Evolutionary conservation across 495 filamentous ascomycete genomes (phyloP).

Genomic region (Trypethelium eluteriae): DNA sequence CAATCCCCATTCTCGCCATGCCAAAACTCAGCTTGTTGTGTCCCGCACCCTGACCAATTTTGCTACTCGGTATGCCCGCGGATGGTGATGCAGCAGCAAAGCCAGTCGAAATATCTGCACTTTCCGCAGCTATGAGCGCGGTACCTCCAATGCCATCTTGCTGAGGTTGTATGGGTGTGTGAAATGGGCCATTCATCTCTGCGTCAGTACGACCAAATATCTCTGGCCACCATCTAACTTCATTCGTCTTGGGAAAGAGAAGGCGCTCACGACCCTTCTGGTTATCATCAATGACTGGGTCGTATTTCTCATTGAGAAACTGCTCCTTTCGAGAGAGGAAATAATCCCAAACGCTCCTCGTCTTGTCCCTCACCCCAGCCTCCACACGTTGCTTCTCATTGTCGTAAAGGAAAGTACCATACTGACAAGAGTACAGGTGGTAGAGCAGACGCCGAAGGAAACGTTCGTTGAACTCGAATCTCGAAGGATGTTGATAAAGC

Average conservation of each 20-base stretch:
- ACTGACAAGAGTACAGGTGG: conserved; percentile 93
- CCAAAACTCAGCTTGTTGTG: conserved; percentile 14
- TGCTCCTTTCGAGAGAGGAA: conserved; percentile 71
- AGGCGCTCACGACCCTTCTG: conserved; percentile 72
- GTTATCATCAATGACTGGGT: conserved; percentile 65
- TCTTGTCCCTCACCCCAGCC: conserved; percentile 59
- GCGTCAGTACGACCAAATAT: conserved; percentile 73
- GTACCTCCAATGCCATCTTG: conserved; percentile 11
- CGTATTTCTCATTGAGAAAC: conserved; percentile 76
- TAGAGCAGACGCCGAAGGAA: conserved; percentile 87
- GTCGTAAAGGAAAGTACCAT: conserved; percentile 93
- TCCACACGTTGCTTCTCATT: conserved; percentile 83
- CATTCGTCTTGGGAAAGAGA: conserved; percentile 61
- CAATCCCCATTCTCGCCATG: conserved; percentile 22
- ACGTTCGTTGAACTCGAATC: conserved; percentile 96
- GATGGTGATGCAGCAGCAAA: conserved; percentile 11
- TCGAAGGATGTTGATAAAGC: conserved; percentile 72
- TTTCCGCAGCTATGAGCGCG: conserved; percentile 22
- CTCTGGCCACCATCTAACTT: conserved; percentile 87
- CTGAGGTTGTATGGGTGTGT: conserved; percentile 21
- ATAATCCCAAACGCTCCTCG: conserved; percentile 92
- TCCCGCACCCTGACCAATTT: conserved; percentile 21
- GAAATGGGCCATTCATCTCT: conserved; percentile 74
- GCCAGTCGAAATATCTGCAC: conserved; percentile 16
- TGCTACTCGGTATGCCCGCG: conserved; percentile 17